phyloP scores from a whole-genome alignment of 352 stramenopile species.

The Thraustochytrium aureum region DNA sequence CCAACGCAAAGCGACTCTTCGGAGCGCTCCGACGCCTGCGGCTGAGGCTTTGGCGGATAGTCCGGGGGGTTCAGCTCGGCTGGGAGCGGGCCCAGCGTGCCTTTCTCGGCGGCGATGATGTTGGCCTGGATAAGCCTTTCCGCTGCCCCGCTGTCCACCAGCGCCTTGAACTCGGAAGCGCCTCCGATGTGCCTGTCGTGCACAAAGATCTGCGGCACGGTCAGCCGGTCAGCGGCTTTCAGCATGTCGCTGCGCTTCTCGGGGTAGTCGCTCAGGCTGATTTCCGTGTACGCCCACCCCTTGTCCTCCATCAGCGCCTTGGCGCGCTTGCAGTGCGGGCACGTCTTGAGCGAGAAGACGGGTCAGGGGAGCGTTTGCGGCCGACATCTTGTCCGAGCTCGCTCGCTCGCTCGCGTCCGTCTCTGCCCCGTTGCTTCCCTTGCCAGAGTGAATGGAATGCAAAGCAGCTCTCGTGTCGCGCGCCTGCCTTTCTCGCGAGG shows the following conservation, averaged over 20 bases:
- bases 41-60: not conserved
- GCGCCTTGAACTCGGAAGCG: slow-evolving; percentile 56
- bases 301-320: slow-evolving; percentile 32
- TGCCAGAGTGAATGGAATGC: no score
- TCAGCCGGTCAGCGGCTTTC: slow-evolving; percentile 1
- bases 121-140: not conserved
- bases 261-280: slow-evolving; percentile 55
- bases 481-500: no score
- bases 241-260: slow-evolving; percentile 27
- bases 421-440: no score
- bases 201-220: slow-evolving; percentile 66
- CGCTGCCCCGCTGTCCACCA: not conserved
- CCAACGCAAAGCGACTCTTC: not conserved
- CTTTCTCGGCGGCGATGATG: not conserved
- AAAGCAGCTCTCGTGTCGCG: no score
- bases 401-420: no score
- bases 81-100: not conserved
- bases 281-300: slow-evolving; percentile 1
- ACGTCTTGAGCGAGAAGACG: slow-evolving; percentile 52
- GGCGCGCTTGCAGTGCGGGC: slow-evolving; percentile 47
- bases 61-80: slow-evolving; percentile 21
- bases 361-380: no score
- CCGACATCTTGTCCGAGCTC: no score
- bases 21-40: not conserved
- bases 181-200: slow-evolving; percentile 62